phyloP scores from a whole-genome alignment of 495 filamentous ascomycete genomes.

The Xylaria bambusicola region DNA sequence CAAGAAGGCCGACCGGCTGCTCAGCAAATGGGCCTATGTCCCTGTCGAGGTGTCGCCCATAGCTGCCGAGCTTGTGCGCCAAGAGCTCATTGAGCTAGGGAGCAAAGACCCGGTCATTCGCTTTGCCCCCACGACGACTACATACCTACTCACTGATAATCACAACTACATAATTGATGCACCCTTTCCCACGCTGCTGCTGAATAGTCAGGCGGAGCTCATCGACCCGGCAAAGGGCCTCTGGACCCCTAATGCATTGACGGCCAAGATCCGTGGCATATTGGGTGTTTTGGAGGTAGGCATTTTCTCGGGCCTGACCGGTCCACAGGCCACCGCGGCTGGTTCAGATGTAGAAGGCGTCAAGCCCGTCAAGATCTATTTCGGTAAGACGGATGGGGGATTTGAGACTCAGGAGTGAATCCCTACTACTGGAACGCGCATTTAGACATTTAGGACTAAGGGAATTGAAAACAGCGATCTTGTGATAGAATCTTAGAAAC shows the following conservation, averaged over 20 bases:
- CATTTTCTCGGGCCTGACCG: constrained; percentile 80
- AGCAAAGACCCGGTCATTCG: constrained; percentile 68
- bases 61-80: constrained; percentile 69
- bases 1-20: constrained; percentile 76
- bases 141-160: constrained; percentile 89
- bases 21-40: constrained; percentile 78
- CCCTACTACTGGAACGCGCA: not conserved
- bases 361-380: constrained; percentile 91
- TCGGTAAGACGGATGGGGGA: constrained; percentile 82
- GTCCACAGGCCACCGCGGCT: constrained; percentile 60
- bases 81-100: constrained; percentile 68
- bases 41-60: constrained; percentile 92
- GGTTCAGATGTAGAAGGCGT: constrained; percentile 70
- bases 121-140: constrained; percentile 62
- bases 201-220: constrained; percentile 57
- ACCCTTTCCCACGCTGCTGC: constrained; percentile 72
- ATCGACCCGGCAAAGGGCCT: constrained; percentile 57
- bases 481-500: not conserved
- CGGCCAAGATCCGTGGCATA: constrained; percentile 73
- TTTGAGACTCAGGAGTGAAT: constrained; percentile 46
- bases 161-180: constrained; percentile 92
- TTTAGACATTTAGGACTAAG: not conserved
- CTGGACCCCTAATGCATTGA: constrained; percentile 79
- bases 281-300: constrained; percentile 90
- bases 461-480: not conserved